phyloP scores from a whole-genome alignment of 2,329 filamentous ascomycete genomes.

The Myriangium duriaei region DNA sequence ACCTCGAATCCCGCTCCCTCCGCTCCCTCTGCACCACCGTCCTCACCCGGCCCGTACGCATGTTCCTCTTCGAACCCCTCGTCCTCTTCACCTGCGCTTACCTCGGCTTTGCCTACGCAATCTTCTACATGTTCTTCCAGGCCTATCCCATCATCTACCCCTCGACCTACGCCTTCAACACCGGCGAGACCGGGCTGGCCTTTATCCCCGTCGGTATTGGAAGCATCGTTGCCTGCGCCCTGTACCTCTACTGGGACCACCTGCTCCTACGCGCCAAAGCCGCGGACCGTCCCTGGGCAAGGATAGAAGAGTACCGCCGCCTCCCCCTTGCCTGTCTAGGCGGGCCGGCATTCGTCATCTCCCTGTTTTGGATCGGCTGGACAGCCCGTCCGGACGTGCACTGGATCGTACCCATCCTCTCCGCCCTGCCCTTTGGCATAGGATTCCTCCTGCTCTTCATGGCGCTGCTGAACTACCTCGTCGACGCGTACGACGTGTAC shows the following conservation, averaged over 20 bases:
- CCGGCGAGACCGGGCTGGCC: slow-evolving; percentile 52
- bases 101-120: slow-evolving; percentile 49
- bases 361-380: slow-evolving; percentile 34
- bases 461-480: slow-evolving; percentile 48
- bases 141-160: slow-evolving; percentile 57
- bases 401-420: slow-evolving; percentile 32
- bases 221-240: slow-evolving; percentile 42
- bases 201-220: slow-evolving; percentile 59
- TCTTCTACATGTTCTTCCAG: slow-evolving; percentile 65
- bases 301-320: slow-evolving; percentile 53
- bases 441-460: slow-evolving; percentile 39
- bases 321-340: slow-evolving; percentile 60
- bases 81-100: slow-evolving; percentile 61
- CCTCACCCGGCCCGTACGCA: slow-evolving; percentile 56
- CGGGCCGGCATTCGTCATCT: slow-evolving; percentile 44
- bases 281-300: slow-evolving; percentile 39
- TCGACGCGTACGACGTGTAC: slow-evolving; percentile 58
- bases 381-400: slow-evolving; percentile 25
- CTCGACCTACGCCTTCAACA: slow-evolving; percentile 48
- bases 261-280: slow-evolving; percentile 42
- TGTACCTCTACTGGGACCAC: slow-evolving; percentile 55
- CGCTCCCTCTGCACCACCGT: slow-evolving; percentile 55
- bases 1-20: slow-evolving; percentile 48
- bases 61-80: slow-evolving; percentile 63
- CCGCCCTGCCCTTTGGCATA: slow-evolving; percentile 32